Evolutionary conservation across 225 moss, liverwort and hornwort species (phyloP).

Genomic region (Bryoerythrophyllum caledonicum): DNA sequence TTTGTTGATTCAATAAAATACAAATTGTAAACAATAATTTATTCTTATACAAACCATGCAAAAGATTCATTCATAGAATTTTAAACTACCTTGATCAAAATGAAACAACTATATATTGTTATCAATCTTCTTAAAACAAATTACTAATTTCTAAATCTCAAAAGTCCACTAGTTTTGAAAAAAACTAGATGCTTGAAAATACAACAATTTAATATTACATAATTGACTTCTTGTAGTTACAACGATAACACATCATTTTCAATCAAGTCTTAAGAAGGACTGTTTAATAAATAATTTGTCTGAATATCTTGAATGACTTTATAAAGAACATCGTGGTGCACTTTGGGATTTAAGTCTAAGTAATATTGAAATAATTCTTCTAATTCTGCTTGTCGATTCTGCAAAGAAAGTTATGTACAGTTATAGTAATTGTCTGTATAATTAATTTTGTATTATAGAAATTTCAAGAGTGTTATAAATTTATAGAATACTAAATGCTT

Average conservation of each 20-base stretch:
- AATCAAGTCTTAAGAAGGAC: accelerated
- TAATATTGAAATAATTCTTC: slow-evolving; percentile 64
- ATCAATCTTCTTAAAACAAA: neutral
- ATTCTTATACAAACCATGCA: too few relatives aligned
- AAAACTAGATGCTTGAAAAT: accelerated
- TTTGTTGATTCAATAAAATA: too few relatives aligned
- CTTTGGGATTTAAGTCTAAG: slow-evolving; percentile 55
- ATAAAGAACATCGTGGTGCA: slow-evolving; percentile 51
- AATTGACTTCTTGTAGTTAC: too few relatives aligned
- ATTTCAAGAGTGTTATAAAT: accelerated
- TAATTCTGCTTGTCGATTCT: slow-evolving; percentile 34
- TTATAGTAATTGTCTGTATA: neutral
- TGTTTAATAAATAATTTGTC: slow-evolving; percentile 14
- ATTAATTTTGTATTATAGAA: too few relatives aligned
- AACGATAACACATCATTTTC: accelerated
- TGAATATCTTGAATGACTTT: slow-evolving; percentile 48
- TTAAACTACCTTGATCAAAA: neutral
- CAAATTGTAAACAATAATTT: too few relatives aligned
- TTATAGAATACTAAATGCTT: neutral
- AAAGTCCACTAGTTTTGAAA: too few relatives aligned
- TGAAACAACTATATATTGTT: neutral
- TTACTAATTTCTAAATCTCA: too few relatives aligned
- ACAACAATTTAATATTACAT: neutral
- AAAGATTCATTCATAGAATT: neutral
- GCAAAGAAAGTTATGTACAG: neutral